These are phyloP conservation scores for Alternaria dauci DNA, from an alignment of 2,329 filamentous ascomycete genomes.

Conservation along the genomic window DNA sequence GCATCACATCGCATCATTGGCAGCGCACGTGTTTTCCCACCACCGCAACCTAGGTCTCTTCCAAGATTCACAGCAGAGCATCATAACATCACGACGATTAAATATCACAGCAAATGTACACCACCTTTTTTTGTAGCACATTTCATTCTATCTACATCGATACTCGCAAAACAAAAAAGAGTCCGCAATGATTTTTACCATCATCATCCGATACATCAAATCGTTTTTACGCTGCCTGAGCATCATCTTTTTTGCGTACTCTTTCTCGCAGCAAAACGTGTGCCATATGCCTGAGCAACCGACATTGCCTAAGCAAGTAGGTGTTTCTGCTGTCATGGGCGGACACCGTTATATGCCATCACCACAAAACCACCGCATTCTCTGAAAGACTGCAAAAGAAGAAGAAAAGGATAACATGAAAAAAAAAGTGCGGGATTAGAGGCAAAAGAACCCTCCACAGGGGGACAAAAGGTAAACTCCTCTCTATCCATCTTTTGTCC, in stretches of 20 bases:
- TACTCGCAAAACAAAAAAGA: constrained; percentile 45
- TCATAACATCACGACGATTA: not conserved
- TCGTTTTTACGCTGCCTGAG: constrained; percentile 18
- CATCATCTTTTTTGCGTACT: not conserved
- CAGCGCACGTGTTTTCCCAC: not conserved
- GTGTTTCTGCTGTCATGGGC: constrained; percentile 15
- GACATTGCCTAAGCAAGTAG: constrained; percentile 40
- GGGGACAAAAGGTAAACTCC: constrained; percentile 6
- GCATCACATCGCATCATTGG: constrained; percentile 24
- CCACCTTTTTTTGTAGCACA: constrained; percentile 18
- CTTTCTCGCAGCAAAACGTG: not conserved
- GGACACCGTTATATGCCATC: constrained; percentile 4
- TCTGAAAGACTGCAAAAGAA: constrained; percentile 3
- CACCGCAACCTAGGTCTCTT: too few species aligned
- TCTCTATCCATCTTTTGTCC: constrained; percentile 15
- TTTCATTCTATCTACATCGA: constrained; percentile 41
- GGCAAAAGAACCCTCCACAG: constrained; percentile 11
- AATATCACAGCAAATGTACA: too few species aligned
- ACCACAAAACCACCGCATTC: constrained; percentile 12
- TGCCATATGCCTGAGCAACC: constrained; percentile 2
- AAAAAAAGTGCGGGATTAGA: constrained; percentile 12
- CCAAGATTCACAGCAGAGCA: too few species aligned
- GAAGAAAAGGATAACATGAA: constrained; percentile 17
- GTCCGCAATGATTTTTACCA: constrained; percentile 9
- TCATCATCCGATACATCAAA: constrained; percentile 29